Evolutionary conservation across 73 alveolate species (phyloP).

Genomic region (Paraurostyla sp.): DNA sequence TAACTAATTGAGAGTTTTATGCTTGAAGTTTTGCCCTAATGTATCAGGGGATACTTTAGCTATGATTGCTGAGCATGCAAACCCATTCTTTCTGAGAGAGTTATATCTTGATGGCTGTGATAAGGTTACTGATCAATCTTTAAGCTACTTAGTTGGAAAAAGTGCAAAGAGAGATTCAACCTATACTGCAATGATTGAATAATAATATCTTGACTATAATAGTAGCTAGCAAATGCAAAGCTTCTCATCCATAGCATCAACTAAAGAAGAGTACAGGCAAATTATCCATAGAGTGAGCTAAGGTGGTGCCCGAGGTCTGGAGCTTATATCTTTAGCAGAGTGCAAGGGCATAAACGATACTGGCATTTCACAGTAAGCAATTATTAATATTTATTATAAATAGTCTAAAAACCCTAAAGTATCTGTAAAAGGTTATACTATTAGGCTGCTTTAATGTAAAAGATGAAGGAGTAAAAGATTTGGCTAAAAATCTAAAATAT

Average conservation of each 20-base stretch:
- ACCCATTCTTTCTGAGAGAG: conserved; percentile 67
- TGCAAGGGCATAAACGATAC: conserved; percentile 66
- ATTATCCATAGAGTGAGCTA: background rate
- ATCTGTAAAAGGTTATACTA: conserved; percentile 49
- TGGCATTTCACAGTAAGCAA: conserved; percentile 57
- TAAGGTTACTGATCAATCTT: conserved; percentile 66
- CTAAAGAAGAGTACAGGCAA: background rate
- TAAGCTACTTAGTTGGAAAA: conserved; percentile 17
- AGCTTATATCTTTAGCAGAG: conserved; percentile 74
- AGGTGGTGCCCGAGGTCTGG: conserved; percentile 72
- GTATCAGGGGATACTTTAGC: conserved; percentile 50
- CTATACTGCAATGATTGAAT: background rate
- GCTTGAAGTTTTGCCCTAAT: conserved; percentile 64
- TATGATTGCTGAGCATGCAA: conserved; percentile 66
- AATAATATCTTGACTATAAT: background rate
- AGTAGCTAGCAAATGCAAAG: background rate
- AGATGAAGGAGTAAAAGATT: conserved; percentile 63
- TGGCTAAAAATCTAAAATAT: conserved; percentile 23
- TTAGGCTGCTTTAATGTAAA: conserved; percentile 74
- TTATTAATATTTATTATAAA: background rate
- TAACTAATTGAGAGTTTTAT: conserved; percentile 42
- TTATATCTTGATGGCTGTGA: conserved; percentile 81
- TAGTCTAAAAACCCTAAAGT: conserved; percentile 45
- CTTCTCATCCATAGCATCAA: background rate
- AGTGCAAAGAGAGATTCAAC: background rate